phyloP scores from a whole-genome alignment of 148 eudicot genomes.

The Amaranthus cruentus region DNA sequence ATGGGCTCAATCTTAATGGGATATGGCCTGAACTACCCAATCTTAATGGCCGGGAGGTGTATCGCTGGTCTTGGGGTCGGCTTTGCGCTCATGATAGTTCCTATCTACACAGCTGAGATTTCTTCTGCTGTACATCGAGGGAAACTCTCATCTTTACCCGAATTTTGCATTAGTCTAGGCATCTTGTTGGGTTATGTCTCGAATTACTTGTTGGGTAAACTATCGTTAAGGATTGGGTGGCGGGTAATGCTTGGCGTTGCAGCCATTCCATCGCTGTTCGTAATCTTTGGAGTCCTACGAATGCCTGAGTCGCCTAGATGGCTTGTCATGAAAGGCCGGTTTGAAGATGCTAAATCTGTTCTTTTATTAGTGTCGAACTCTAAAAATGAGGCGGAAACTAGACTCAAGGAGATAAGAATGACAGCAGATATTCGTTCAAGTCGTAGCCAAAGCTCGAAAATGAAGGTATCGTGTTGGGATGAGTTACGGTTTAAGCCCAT shows the following conservation, averaged over 20 bases:
- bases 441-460: conserved; percentile 8
- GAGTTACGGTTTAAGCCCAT: conserved; percentile 48
- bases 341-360: conserved; percentile 41
- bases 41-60: conserved; percentile 56
- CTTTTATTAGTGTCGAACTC: conserved; percentile 37
- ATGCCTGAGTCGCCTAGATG: conserved; percentile 85
- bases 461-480: conserved; percentile 37
- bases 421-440: conserved; percentile 17
- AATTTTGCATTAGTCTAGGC: conserved; percentile 61
- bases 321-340: conserved; percentile 65
- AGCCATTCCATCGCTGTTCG: conserved; percentile 45
- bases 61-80: conserved; percentile 75
- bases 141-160: conserved; percentile 58
- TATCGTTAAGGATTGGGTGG: conserved; percentile 53
- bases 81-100: conserved; percentile 72
- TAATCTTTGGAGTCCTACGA: conserved; percentile 43
- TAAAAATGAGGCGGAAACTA: conserved; percentile 43
- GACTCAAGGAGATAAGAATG: conserved; percentile 39
- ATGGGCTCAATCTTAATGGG: conserved; percentile 72
- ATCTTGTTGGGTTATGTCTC: conserved; percentile 61
- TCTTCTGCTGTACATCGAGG: conserved; percentile 63
- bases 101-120: conserved; percentile 74
- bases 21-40: conserved; percentile 46
- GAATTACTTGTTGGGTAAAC: conserved; percentile 39
- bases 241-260: conserved; percentile 73